phyloP scores from a whole-genome alignment of 75 land plant species.

The Chamaecyparis obtusa region DNA sequence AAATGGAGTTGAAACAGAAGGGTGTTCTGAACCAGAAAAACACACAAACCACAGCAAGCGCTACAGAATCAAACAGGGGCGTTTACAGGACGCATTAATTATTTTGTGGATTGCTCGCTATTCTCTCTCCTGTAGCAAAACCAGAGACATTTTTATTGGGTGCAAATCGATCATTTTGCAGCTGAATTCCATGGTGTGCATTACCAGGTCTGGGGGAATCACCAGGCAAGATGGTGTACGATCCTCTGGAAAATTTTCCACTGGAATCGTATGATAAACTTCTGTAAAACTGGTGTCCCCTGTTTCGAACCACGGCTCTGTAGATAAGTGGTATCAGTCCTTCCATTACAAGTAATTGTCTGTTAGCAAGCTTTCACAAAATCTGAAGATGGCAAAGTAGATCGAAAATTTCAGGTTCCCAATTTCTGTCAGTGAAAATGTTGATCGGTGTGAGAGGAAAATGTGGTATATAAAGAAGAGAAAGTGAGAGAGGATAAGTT shows the following conservation, averaged over 20 bases:
- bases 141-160: not conserved
- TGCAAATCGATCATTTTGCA: not conserved
- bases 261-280: not conserved
- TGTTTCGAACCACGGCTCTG: slow-evolving; percentile 1
- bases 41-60: too few relatives aligned
- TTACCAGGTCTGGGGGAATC: not conserved
- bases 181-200: not conserved
- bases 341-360: not conserved
- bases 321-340: not conserved
- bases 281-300: not conserved
- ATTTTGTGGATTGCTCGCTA: too few relatives aligned
- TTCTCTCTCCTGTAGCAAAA: too few relatives aligned
- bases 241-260: not conserved
- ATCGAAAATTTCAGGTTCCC: too few relatives aligned
- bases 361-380: not conserved
- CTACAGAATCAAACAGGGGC: too few relatives aligned
- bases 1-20: too few relatives aligned
- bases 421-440: too few relatives aligned
- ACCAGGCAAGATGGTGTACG: not conserved
- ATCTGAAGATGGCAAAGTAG: not conserved
- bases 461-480: too few relatives aligned
- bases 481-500: too few relatives aligned
- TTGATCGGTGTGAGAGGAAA: too few relatives aligned
- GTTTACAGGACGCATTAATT: too few relatives aligned
- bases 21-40: too few relatives aligned